Conservation (phyloP, 805 yeast species). For the Candida taoyuanica region DNA sequence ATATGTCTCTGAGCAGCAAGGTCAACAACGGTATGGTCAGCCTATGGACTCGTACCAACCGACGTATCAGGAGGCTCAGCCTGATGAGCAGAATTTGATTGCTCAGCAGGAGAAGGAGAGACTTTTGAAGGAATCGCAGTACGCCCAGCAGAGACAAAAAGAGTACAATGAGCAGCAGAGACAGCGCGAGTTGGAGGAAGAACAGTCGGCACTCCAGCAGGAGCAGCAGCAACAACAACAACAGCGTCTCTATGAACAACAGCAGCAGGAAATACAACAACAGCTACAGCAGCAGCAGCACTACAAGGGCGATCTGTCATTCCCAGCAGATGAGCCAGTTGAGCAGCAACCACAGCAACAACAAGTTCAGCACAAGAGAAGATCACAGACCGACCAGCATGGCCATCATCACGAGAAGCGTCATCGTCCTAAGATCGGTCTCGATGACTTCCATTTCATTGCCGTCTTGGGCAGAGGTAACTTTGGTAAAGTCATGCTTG, state of each 20-base stretch:
- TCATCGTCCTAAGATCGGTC: constrained; percentile 72
- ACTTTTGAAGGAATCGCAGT: constrained; percentile 2
- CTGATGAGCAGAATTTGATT: background rate
- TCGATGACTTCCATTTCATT: constrained; percentile 90
- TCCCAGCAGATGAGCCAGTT: constrained; percentile 12
- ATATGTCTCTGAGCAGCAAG: background rate
- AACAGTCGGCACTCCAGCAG: constrained; percentile 3
- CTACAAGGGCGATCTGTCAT: constrained; percentile 14
- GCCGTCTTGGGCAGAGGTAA: constrained; percentile 98
- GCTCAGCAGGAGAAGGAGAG: constrained; percentile 2
- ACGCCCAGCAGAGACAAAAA: constrained; percentile 2
- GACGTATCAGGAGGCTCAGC: background rate
- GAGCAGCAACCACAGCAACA: constrained; percentile 8
- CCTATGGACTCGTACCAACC: background rate
- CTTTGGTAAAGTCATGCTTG: constrained; percentile 97
- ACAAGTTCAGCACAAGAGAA: too few relatives aligned
- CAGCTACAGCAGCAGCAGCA: background rate
- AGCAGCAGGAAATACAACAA: constrained; percentile 11
- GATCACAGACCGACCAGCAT: constrained; percentile 3
- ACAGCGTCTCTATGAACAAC: constrained; percentile 22
- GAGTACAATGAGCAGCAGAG: constrained; percentile 13
- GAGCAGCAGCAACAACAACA: constrained; percentile 17
- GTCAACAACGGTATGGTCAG: background rate
- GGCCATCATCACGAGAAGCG: constrained; percentile 23
- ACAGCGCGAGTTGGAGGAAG: constrained; percentile 8